Conservation (phyloP, 2,329 filamentous ascomycete genomes). For the Fonsecaea pedrosoi region DNA sequence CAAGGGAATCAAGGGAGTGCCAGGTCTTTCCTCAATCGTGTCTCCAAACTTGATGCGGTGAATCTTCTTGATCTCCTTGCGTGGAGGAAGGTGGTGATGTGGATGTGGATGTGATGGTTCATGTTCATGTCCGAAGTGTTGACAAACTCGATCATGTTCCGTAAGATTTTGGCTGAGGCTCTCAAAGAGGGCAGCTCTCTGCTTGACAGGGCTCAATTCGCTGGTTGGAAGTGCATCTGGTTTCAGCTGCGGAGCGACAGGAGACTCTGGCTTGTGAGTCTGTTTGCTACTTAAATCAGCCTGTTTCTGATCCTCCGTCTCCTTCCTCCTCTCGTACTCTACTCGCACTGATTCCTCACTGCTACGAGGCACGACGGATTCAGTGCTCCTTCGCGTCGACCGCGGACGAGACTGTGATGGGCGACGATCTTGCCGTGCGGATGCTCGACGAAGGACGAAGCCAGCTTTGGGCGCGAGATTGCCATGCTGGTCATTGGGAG, state of each 20-base stretch:
- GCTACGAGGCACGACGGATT: conserved; percentile 25
- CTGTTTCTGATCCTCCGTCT: neutral
- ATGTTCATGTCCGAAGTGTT: conserved; percentile 12
- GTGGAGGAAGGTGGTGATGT: neutral
- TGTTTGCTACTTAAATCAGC: neutral
- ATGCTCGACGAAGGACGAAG: conserved; percentile 16
- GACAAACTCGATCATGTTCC: conserved; percentile 22
- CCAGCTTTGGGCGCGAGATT: conserved; percentile 17
- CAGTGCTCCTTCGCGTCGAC: conserved; percentile 21
- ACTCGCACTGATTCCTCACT: conserved; percentile 30
- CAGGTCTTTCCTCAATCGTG: conserved; percentile 30
- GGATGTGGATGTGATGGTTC: conserved; percentile 8
- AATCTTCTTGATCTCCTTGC: conserved; percentile 20
- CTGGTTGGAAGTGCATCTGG: neutral
- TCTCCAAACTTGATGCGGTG: conserved; percentile 32
- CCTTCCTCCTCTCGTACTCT: conserved; percentile 18
- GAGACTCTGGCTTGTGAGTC: neutral
- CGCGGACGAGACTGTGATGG: conserved; percentile 21
- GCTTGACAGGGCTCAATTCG: conserved; percentile 34
- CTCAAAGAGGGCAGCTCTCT: conserved; percentile 37
- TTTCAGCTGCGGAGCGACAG: conserved; percentile 13
- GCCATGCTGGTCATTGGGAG: conserved; percentile 19
- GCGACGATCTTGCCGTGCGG: conserved; percentile 11
- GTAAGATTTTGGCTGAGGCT: conserved; percentile 25
- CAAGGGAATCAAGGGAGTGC: conserved; percentile 35